Evolutionary conservation across 2,329 filamentous ascomycete genomes (phyloP).

Genomic region (Lachnellula cervina): DNA sequence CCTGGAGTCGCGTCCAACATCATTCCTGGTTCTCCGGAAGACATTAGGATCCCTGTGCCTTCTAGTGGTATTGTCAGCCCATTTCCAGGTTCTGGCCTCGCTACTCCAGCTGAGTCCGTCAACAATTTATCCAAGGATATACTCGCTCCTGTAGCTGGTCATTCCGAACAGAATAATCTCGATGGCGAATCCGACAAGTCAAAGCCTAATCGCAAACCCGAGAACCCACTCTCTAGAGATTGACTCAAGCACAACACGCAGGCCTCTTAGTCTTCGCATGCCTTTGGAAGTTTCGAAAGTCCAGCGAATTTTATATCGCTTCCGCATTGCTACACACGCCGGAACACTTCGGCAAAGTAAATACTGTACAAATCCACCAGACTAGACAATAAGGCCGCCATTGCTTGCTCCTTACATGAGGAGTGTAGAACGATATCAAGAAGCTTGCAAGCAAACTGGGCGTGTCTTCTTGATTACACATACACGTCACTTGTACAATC

Average conservation of each 20-base stretch:
- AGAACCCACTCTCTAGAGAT: constrained; percentile 11
- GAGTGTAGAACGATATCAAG: too few species aligned
- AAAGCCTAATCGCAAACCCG: constrained; percentile 3
- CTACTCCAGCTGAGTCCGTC: constrained; percentile 16
- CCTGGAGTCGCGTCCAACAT: constrained; percentile 58
- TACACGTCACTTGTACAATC: too few species aligned
- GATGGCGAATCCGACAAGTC: neutral
- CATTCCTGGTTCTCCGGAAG: constrained; percentile 73
- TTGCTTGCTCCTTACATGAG: too few species aligned
- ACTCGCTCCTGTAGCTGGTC: neutral
- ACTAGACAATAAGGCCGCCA: too few species aligned
- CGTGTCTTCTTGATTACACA: too few species aligned
- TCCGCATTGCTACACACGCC: too few species aligned
- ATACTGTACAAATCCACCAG: too few species aligned
- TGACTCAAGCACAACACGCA: neutral
- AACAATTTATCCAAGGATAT: neutral
- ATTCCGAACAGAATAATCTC: neutral
- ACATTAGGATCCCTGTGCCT: constrained; percentile 72
- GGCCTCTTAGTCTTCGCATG: neutral
- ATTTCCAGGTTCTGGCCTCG: constrained; percentile 24
- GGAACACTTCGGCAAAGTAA: too few species aligned
- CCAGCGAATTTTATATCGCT: neutral
- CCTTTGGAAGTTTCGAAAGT: neutral
- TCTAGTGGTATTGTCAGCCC: constrained; percentile 41
- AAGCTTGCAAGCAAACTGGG: too few species aligned